These are phyloP conservation scores for Chytriomyces confervae DNA, from an alignment of 192 early-diverging fungal species.

Conservation along the genomic window DNA sequence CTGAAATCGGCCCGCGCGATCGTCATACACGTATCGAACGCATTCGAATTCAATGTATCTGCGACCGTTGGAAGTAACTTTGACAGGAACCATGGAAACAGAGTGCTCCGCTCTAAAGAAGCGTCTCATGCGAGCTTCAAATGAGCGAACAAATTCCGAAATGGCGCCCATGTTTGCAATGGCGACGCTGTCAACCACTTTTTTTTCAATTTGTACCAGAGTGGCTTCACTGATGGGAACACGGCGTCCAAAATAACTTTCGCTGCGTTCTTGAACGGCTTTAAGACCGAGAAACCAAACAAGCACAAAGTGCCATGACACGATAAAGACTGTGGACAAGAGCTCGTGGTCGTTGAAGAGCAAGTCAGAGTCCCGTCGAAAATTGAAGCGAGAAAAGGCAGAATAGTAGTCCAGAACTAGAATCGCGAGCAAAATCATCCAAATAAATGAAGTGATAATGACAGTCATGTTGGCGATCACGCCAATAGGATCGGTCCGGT, in stretches of 20 bases:
- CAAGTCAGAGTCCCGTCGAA: slow-evolving; percentile 44
- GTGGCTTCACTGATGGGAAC: slow-evolving; percentile 35
- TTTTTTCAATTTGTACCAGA: slow-evolving; percentile 44
- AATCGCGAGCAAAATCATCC: slow-evolving; percentile 69
- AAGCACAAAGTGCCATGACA: slow-evolving; percentile 76
- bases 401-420: slow-evolving; percentile 79
- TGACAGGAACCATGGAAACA: slow-evolving; percentile 39
- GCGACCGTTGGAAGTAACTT: slow-evolving; percentile 54
- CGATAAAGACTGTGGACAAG: slow-evolving; percentile 65
- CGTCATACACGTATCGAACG: slow-evolving; percentile 74
- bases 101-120: slow-evolving; percentile 35
- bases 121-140: slow-evolving; percentile 25
- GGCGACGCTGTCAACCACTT: slow-evolving; percentile 29
- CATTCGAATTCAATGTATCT: slow-evolving; percentile 75
- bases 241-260: slow-evolving; percentile 73
- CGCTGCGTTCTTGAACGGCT: slow-evolving; percentile 49
- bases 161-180: slow-evolving; percentile 45
- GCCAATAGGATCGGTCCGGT: slow-evolving; percentile 61
- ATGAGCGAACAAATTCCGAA: slow-evolving; percentile 30
- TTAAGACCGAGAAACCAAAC: slow-evolving; percentile 72
- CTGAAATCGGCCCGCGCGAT: slow-evolving; percentile 56
- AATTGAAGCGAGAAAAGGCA: slow-evolving; percentile 56
- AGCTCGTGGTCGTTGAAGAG: slow-evolving; percentile 68
- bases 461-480: slow-evolving; percentile 51
- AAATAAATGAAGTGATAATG: slow-evolving; percentile 63